Conservation (phyloP, 805 yeast species). For the Cyberlindnera meyerae region DNA sequence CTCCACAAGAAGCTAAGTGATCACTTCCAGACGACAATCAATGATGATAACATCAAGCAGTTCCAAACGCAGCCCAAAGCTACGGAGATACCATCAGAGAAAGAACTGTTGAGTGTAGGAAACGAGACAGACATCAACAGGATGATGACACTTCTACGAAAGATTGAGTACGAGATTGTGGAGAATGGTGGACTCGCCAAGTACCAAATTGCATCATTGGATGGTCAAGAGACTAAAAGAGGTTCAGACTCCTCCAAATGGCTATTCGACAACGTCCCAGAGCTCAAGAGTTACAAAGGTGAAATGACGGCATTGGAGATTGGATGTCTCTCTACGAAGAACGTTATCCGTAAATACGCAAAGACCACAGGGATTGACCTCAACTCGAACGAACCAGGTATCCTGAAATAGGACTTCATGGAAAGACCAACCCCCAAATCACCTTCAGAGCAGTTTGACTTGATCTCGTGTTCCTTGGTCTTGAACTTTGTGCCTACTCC, state of each 20-base stretch:
- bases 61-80: conserved; percentile 9
- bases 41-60: conserved; percentile 21
- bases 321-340: conserved; percentile 71
- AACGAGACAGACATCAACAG: conserved; percentile 13
- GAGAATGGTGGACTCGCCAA: conserved; percentile 70
- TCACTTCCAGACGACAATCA: conserved; percentile 18
- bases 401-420: conserved; percentile 81
- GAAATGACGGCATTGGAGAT: conserved; percentile 60
- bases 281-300: conserved; percentile 19
- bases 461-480: conserved; percentile 81
- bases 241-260: conserved; percentile 92
- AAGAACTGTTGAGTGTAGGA: conserved; percentile 14
- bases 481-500: conserved; percentile 83
- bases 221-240: conserved; percentile 71
- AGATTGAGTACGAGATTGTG: conserved; percentile 56
- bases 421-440: conserved; percentile 53
- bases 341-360: conserved; percentile 47
- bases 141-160: conserved; percentile 36
- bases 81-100: conserved; percentile 12
- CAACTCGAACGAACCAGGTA: conserved; percentile 70
- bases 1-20: conserved; percentile 33
- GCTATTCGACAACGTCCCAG: conserved; percentile 66
- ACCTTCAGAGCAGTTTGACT: conserved; percentile 46
- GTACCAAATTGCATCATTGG: conserved; percentile 81
- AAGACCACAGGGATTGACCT: conserved; percentile 62